Base-by-base conservation (phyloP, 176 grass and related monocot genomes). In the Typha latifolia region DNA sequence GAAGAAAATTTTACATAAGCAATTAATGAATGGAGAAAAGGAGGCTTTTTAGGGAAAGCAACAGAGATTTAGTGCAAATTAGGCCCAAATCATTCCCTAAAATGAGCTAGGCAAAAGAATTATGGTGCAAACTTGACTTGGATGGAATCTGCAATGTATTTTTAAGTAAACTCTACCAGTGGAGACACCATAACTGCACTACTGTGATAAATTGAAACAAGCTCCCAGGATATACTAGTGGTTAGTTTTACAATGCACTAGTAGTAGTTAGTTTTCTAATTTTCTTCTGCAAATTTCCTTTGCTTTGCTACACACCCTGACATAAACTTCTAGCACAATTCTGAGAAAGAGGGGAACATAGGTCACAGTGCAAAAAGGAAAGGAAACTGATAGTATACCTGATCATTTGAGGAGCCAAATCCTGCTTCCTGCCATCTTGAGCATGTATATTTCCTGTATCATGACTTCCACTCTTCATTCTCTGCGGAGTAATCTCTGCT, bases 371-470 rank as follows among this genome's bases (percentile, higher is more conserved):
- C 51, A 55, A 55, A 14, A 18, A 55, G 51, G 1, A 29, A 43
- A 43, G 37, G 37, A 59, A 59, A 11, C 53, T 59, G 20, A 59
- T 19, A 11, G n/a, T 88, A 43, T 84, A 95, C 82, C 90, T 79
- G 48, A 69, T 77, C 29, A 49, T 79, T 61, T 81, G 84, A 20
- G 73, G 76, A 71, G 70, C 74, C 61, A 76, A 77, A 48, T 80
- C 79, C 20, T 71, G 77, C 68, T 83, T 77, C 64, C 70, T 92
- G 26, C 72, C 80, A 67, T 85, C 71, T 66, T 69, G 73, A 19
- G 47, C 32, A 48, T 18, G 24, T 64, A 11, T 51, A 1, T 20
- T 66, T 47, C 53, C 74, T 32, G 47, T 53, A 27, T 57, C 80
- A 51, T 49, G 32, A 69, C 16, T 10, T 51, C 37, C 63, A 12